phyloP scores from a whole-genome alignment of 2,329 filamentous ascomycete genomes.

The Graphilbum sp. region DNA sequence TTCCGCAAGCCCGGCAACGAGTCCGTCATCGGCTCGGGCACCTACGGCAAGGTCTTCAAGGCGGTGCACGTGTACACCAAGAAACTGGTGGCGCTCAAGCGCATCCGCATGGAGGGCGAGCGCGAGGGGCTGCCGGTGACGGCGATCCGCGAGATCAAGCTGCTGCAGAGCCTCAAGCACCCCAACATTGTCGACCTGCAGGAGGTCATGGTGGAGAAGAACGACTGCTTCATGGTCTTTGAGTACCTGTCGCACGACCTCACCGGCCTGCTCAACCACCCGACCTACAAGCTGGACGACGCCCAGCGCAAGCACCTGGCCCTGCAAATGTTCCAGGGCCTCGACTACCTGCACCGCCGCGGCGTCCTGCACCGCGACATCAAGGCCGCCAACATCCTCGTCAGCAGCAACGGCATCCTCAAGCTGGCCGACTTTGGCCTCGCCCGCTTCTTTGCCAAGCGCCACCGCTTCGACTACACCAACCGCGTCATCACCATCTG shows the following conservation, averaged over 20 bases:
- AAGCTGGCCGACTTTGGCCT: conserved; percentile 95
- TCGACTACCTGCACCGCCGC: conserved; percentile 82
- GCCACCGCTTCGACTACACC: conserved; percentile 83
- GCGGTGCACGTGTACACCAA: conserved; percentile 86
- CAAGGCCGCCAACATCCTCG: conserved; percentile 93
- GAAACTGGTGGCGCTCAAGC: conserved; percentile 68
- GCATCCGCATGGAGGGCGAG: conserved; percentile 87
- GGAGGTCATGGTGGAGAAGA: conserved; percentile 96
- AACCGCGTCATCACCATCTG: conserved; percentile 98
- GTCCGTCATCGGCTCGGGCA: conserved; percentile 88
- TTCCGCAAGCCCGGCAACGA: conserved; percentile 94
- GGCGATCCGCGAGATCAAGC: conserved; percentile 77
- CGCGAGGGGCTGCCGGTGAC: conserved; percentile 83
- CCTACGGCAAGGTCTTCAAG: conserved; percentile 92
- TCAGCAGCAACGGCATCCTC: conserved; percentile 74
- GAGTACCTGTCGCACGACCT: conserved; percentile 95
- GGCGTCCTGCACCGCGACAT: conserved; percentile 96
- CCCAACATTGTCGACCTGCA: conserved; percentile 67
- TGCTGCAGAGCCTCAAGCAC: conserved; percentile 74
- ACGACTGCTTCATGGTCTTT: conserved; percentile 99
- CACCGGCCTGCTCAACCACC: conserved; percentile 88
- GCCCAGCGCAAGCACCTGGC: conserved; percentile 88
- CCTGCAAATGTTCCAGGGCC: conserved; percentile 79
- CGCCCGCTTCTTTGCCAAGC: conserved; percentile 90
- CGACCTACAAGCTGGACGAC: conserved; percentile 68